Percentiles rank a stretch among this genome's conserved stretches.
Evolutionary conservation across 2,329 filamentous ascomycete species (phyloP).

Genomic region (Colletotrichum sidae): DNA sequence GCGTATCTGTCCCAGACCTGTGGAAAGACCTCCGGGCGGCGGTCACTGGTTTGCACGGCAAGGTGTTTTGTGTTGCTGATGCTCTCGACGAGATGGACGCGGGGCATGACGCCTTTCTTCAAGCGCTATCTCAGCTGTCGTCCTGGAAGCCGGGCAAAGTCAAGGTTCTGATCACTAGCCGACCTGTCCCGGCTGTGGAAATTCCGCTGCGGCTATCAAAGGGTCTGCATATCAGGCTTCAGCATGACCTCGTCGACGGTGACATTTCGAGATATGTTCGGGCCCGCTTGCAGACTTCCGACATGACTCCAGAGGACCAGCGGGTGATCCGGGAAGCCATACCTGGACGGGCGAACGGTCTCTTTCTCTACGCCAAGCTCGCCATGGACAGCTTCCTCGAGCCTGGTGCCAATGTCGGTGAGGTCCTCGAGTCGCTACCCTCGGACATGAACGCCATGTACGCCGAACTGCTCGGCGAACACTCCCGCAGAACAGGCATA

Average conservation of each 20-base stretch:
- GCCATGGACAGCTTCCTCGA: constrained; percentile 53
- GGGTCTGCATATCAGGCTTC: constrained; percentile 50
- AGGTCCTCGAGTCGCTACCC: constrained; percentile 48
- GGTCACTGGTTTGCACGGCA: constrained; percentile 37
- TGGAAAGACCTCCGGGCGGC: constrained; percentile 46
- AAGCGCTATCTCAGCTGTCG: constrained; percentile 47
- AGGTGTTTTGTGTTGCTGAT: constrained; percentile 54
- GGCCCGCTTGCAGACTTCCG: constrained; percentile 32
- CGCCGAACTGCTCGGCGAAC: constrained; percentile 51
- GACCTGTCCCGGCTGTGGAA: constrained; percentile 49
- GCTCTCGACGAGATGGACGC: constrained; percentile 61
- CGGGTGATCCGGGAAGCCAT: constrained; percentile 45
- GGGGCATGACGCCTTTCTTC: constrained; percentile 49
- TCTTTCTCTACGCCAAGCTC: constrained; percentile 58
- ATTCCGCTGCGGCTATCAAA: constrained; percentile 41
- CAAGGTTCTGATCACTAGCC: constrained; percentile 58
- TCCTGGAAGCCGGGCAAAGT: constrained; percentile 45
- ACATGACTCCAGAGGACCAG: constrained; percentile 39
- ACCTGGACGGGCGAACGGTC: constrained; percentile 51
- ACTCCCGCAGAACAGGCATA: constrained; percentile 48
- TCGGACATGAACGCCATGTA: constrained; percentile 54
- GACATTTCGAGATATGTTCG: constrained; percentile 55
- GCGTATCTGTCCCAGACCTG: constrained; percentile 41
- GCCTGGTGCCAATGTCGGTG: constrained; percentile 40
- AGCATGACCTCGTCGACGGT: constrained; percentile 48